Evolutionary conservation across 768 basidiomycete species (phyloP).

Genomic region (Paxillus ammoniavirescens): DNA sequence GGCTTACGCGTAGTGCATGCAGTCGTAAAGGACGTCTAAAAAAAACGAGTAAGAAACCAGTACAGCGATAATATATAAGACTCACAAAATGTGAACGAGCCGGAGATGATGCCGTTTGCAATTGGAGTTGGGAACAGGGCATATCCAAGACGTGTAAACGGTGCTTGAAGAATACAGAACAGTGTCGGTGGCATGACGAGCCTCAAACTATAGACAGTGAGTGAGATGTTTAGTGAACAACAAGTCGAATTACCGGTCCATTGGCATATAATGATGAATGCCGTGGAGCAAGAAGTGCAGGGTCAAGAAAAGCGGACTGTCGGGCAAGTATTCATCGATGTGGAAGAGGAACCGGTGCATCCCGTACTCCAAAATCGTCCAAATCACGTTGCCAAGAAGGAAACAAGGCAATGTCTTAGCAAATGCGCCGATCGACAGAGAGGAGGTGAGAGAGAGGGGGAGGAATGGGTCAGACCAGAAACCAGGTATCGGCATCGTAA

Average conservation of each 20-base stretch:
- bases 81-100: slow-evolving; percentile 72
- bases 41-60: slow-evolving; percentile 4
- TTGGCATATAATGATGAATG: slow-evolving; percentile 95
- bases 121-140: slow-evolving; percentile 75
- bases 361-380: slow-evolving; percentile 92
- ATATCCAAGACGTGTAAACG: slow-evolving; percentile 87
- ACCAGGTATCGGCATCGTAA: slow-evolving; percentile 64
- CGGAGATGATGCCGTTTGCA: slow-evolving; percentile 91
- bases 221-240: not conserved
- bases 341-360: slow-evolving; percentile 98
- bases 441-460: slow-evolving; percentile 47
- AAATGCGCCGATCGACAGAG: slow-evolving; percentile 51
- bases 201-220: slow-evolving; percentile 54
- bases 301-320: slow-evolving; percentile 72
- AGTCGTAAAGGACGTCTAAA: slow-evolving; percentile 78
- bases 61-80: slow-evolving; percentile 9
- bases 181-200: slow-evolving; percentile 95
- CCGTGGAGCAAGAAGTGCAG: slow-evolving; percentile 94
- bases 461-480: slow-evolving; percentile 57
- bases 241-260: slow-evolving; percentile 69
- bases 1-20: slow-evolving; percentile 88
- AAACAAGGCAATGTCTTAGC: slow-evolving; percentile 66
- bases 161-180: slow-evolving; percentile 73
- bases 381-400: slow-evolving; percentile 81
- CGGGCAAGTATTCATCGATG: slow-evolving; percentile 84